phyloP scores from a whole-genome alignment of 768 basidiomycete species.

The Lactarius sp. region DNA sequence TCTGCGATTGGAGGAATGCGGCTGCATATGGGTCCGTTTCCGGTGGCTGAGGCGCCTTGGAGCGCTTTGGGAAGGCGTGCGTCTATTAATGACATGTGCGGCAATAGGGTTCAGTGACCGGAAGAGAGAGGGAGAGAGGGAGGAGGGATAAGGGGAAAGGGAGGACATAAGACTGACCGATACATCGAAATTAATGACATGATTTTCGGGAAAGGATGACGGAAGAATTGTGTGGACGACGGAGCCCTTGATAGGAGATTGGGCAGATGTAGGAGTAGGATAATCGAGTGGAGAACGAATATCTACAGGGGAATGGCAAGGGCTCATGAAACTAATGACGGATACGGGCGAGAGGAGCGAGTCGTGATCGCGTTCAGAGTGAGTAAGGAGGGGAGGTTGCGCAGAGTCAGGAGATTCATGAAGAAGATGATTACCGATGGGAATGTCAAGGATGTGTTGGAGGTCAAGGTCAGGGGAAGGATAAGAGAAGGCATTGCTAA shows the following conservation, averaged over 20 bases:
- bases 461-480: conserved; percentile 19
- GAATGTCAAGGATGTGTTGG: conserved; percentile 21
- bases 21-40: conserved; percentile 40
- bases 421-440: conserved; percentile 16
- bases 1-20: conserved; percentile 42
- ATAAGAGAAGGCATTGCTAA: conserved; percentile 13
- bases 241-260: conserved; percentile 16
- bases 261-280: conserved; percentile 19
- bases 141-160: conserved; percentile 1
- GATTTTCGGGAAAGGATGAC: conserved; percentile 27
- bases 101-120: conserved; percentile 17
- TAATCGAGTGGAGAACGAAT: conserved; percentile 23
- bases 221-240: conserved; percentile 24
- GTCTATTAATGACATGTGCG: conserved; percentile 20
- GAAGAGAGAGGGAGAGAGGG: neutral
- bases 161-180: conserved; percentile 23
- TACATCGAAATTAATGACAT: conserved; percentile 27
- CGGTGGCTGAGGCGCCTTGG: conserved; percentile 22
- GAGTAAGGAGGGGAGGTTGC: conserved; percentile 12
- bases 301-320: conserved; percentile 26
- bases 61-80: conserved; percentile 26
- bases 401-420: conserved; percentile 7
- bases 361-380: conserved; percentile 21
- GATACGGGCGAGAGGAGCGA: conserved; percentile 22
- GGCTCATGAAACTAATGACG: conserved; percentile 21